phyloP scores from a whole-genome alignment of 31 red algal genomes.

The Asparagopsis taxiformis region DNA sequence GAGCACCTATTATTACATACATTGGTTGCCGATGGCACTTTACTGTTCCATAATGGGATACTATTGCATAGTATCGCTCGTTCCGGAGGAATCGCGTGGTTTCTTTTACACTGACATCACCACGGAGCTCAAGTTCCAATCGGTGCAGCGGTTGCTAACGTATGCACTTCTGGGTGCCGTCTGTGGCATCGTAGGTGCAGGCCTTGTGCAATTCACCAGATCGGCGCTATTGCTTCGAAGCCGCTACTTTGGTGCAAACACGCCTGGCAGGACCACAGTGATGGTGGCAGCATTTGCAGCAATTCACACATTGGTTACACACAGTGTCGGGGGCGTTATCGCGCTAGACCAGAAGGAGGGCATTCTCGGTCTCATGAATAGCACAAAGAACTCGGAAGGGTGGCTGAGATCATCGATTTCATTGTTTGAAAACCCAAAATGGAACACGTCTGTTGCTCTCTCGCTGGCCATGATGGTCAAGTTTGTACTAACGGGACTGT shows the following conservation, averaged over 20 bases:
- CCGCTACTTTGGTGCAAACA: conserved; percentile 26
- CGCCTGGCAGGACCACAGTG: conserved; percentile 30
- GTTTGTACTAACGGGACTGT: conserved; percentile 59
- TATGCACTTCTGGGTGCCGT: conserved; percentile 64
- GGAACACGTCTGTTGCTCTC: conserved; percentile 44
- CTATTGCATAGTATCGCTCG: conserved; percentile 60
- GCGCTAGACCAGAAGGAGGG: conserved; percentile 46
- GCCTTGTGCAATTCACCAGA: conserved; percentile 61
- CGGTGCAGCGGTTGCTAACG: conserved; percentile 34
- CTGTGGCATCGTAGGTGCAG: conserved; percentile 58
- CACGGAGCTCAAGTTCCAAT: conserved; percentile 34
- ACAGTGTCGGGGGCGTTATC: conserved; percentile 53
- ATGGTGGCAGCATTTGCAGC: conserved; percentile 47
- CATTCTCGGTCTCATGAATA: conserved; percentile 49
- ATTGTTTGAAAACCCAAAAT: conserved; percentile 14
- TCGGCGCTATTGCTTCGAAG: conserved; percentile 27
- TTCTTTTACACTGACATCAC: conserved; percentile 48
- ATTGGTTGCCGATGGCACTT: conserved; percentile 83
- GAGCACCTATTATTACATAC: conserved; percentile 75
- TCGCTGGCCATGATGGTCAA: conserved; percentile 47
- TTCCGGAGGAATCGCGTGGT: conserved; percentile 20
- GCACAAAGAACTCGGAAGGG: background rate
- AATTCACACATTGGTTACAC: conserved; percentile 40
- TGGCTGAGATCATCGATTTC: conserved; percentile 36
- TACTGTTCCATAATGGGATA: conserved; percentile 86